Evolutionary conservation across 441 rosid species (phyloP).

Genomic region (Populus hybrid): DNA sequence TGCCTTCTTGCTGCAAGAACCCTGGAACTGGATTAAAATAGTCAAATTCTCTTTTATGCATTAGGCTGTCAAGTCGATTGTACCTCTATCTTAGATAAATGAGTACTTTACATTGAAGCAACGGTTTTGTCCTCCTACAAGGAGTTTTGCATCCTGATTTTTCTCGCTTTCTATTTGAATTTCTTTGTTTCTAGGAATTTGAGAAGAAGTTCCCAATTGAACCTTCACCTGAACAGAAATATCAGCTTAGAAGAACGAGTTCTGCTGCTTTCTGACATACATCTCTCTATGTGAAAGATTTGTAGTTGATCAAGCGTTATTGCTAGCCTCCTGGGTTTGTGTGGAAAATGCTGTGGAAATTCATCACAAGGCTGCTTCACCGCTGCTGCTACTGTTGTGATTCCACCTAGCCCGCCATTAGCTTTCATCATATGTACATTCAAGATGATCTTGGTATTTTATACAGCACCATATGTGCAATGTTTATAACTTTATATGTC

Average conservation of each 20-base stretch:
- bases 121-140: not conserved
- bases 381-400: not conserved
- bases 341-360: not conserved
- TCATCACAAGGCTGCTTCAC: not conserved
- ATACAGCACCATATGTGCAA: not conserved
- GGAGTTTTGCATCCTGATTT: not conserved
- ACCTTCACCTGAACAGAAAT: conserved; percentile 24
- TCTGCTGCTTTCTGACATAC: conserved; percentile 39
- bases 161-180: not conserved
- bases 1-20: not conserved
- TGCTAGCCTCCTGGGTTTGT: not conserved
- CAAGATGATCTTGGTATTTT: not conserved
- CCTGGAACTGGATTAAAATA: not conserved
- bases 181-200: conserved; percentile 34
- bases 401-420: not conserved
- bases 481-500: not conserved
- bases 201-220: conserved; percentile 30
- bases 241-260: conserved; percentile 55
- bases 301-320: conserved; percentile 5
- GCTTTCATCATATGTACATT: not conserved
- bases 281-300: not conserved
- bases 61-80: not conserved
- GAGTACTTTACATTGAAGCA: not conserved
- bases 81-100: not conserved
- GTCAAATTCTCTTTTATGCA: not conserved